Evolutionary conservation across 305 asterid species (phyloP).

Genomic region (Coffea humblotiana): DNA sequence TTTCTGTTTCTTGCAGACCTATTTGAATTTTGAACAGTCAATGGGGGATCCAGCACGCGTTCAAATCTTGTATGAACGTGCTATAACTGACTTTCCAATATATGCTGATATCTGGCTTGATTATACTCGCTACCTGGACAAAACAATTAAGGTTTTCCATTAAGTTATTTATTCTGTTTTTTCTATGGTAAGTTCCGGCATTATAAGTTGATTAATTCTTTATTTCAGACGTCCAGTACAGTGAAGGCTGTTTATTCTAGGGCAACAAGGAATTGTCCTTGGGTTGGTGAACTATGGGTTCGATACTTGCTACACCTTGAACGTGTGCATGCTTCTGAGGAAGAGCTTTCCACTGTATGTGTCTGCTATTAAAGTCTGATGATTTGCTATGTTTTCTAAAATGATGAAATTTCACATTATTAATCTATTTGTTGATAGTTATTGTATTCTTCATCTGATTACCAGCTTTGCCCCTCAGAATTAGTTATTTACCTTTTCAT

Average conservation of each 20-base stretch:
- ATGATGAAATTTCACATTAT: no score
- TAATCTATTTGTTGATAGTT: not conserved
- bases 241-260: conserved; percentile 75
- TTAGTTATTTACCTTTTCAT: conserved; percentile 4
- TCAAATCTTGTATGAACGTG: conserved; percentile 90
- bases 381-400: not conserved
- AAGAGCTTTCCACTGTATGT: conserved; percentile 69
- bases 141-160: conserved; percentile 75
- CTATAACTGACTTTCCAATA: conserved; percentile 74
- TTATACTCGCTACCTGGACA: conserved; percentile 77
- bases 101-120: conserved; percentile 80
- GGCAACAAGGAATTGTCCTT: conserved; percentile 95
- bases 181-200: conserved; percentile 20
- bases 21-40: conserved; percentile 88
- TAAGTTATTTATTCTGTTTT: conserved; percentile 16
- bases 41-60: conserved; percentile 93
- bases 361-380: conserved; percentile 1
- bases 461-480: not conserved
- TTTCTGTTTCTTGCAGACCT: conserved; percentile 55
- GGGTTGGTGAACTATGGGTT: conserved; percentile 93
- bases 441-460: not conserved
- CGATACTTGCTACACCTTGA: conserved; percentile 74
- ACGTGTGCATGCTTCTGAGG: conserved; percentile 74
- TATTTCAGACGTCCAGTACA: conserved; percentile 68
- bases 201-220: conserved; percentile 15